phyloP scores from a whole-genome alignment of 257 asterid genomes.

The Jacaranda mimosifolia region DNA sequence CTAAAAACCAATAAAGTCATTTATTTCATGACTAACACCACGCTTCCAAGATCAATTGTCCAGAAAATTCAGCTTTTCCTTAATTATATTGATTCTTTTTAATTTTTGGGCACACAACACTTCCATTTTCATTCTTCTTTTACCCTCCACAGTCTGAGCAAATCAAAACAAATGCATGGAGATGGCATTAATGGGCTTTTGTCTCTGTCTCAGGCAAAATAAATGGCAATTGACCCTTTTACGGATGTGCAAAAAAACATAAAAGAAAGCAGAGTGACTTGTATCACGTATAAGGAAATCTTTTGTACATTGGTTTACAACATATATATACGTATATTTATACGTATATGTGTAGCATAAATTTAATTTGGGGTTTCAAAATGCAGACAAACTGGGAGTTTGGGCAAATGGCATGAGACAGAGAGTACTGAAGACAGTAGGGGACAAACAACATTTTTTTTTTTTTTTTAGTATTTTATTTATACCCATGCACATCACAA shows the following conservation, averaged over 20 bases:
- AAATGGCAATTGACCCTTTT: neutral
- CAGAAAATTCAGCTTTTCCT: neutral
- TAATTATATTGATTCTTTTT: neutral
- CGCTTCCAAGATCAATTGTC: neutral
- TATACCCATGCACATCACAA: no score
- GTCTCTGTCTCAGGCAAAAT: neutral
- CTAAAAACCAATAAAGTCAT: no score
- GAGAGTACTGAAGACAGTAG: neutral
- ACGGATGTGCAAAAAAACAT: constrained; percentile 30
- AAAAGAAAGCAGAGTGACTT: constrained; percentile 6
- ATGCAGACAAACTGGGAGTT: constrained; percentile 26
- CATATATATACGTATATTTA: neutral
- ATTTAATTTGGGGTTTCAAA: constrained; percentile 12
- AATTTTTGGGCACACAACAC: neutral
- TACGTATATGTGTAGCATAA: no score
- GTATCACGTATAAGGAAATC: constrained; percentile 31
- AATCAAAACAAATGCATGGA: neutral
- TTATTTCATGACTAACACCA: neutral
- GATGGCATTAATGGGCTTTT: constrained; percentile 25
- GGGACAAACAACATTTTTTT: no score
- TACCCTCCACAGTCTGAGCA: neutral
- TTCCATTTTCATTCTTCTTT: neutral
- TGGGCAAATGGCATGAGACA: constrained; percentile 1
- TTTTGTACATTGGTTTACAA: neutral
- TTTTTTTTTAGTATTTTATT: no score